Evolutionary conservation across 2,329 filamentous ascomycete genomes (phyloP).

Genomic region (Aspergillus puulaauensis): DNA sequence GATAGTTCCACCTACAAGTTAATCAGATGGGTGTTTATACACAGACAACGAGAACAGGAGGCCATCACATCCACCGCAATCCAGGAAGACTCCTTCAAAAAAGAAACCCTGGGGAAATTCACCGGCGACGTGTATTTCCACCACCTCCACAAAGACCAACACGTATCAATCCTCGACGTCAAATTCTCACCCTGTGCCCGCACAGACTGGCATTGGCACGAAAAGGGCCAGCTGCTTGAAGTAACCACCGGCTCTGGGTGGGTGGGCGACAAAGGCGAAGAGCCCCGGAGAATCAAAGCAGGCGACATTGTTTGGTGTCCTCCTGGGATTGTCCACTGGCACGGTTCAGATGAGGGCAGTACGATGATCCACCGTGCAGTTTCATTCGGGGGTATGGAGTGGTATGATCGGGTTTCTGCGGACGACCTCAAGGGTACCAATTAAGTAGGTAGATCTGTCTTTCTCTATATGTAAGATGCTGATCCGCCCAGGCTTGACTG

Average conservation of each 20-base stretch:
- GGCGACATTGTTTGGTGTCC: conserved; percentile 45
- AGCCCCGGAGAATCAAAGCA: conserved; percentile 35
- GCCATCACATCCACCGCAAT: no score
- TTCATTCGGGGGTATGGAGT: no score
- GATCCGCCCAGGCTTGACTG: no score
- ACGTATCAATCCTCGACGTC: conserved; percentile 38
- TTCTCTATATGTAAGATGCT: no score
- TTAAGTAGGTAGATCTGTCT: no score
- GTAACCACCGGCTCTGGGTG: conserved; percentile 43
- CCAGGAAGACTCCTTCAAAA: neutral
- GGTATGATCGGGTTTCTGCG: no score
- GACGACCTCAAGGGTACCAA: no score
- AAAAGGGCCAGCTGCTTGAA: conserved; percentile 45
- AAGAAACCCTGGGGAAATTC: conserved; percentile 16
- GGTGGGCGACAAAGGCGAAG: conserved; percentile 44
- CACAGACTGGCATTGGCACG: conserved; percentile 48
- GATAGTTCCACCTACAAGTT: no score
- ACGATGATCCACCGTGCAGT: conserved; percentile 37
- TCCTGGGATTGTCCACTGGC: conserved; percentile 47
- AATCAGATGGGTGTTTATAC: no score
- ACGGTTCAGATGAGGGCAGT: conserved; percentile 43
- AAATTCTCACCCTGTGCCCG: conserved; percentile 46
- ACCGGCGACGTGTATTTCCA: conserved; percentile 35
- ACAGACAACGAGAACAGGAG: no score
- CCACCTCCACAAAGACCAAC: conserved; percentile 21